Base-by-base conservation (phyloP, 2,329 filamentous ascomycete species). In the Sporothrix curviconia region DNA sequence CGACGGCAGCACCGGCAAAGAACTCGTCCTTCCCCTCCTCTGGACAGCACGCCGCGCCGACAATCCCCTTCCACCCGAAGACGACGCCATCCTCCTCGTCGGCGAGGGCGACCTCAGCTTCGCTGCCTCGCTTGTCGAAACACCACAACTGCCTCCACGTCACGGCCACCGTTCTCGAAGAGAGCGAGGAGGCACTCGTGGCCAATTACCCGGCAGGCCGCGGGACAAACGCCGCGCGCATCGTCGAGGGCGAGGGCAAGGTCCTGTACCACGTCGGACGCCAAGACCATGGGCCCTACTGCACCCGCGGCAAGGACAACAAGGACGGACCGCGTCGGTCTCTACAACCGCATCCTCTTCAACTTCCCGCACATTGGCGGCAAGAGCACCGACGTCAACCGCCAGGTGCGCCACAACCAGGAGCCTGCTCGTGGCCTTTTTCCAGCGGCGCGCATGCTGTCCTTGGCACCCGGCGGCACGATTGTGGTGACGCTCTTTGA, bases 301-400 rank as follows among this genome's bases (percentile, higher is more conserved):
- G 77, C 65, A 12, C 19, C n/a, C n/a, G n/a, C n/a, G 24, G 24
- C 28, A 43, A 40, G 37, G 32, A 22, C 30, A 36, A 75, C 72
- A 47, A 73, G 70, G 57, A 59, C 19, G 6, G 66, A 64, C 2
- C 71, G 76, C 4, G 7, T 66, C 64, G 57, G 65, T 3, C 71
- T 76, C 4, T 92, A 87, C 78, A 85, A 95, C 70, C 81, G 84
- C 57, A 86, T 97, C 61, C 78, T 92, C 63, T 99, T 97, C 82
- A 96, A 96, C 77, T 99, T 99, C 72, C 94, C 94, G 36, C 94
- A 99, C 74, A 88, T 95, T 3, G 94, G 94, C 62, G 94, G 94
- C 46, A 86, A 95, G 66, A 88, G 84, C 63, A 97, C 87, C 64
- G 92, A 97, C 74, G 87, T 96, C 57, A 96, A 96, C 75, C 81